These are phyloP conservation scores for Asclepias syriaca DNA, from an alignment of 257 asterid genomes.

Conservation along the genomic window DNA sequence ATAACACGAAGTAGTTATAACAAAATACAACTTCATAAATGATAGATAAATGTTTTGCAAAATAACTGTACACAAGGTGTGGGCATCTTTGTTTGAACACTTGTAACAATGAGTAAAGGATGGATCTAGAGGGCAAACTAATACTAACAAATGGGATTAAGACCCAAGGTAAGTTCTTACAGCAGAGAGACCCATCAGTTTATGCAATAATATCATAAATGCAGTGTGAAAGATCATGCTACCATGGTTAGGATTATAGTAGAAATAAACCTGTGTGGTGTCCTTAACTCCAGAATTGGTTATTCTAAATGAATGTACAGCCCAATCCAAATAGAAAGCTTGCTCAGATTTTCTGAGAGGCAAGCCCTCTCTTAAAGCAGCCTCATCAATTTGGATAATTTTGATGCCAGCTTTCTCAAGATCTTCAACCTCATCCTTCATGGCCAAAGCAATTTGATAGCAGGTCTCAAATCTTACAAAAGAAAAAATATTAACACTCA, in stretches of 20 bases:
- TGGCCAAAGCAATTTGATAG: slow-evolving; percentile 91
- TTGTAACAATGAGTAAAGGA: background rate
- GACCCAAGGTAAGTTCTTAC: background rate
- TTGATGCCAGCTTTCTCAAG: slow-evolving; percentile 88
- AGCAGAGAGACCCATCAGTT: background rate
- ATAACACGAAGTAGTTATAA: no score
- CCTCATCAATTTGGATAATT: slow-evolving; percentile 91
- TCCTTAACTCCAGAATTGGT: slow-evolving; percentile 77
- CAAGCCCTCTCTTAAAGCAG: slow-evolving; percentile 92
- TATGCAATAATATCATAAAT: background rate
- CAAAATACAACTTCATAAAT: no score
- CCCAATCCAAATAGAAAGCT: slow-evolving; percentile 95
- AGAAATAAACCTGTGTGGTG: slow-evolving; percentile 78
- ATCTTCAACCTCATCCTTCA: slow-evolving; percentile 95
- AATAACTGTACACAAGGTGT: background rate
- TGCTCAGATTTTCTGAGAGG: slow-evolving; percentile 95
- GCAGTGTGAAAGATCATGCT: background rate
- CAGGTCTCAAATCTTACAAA: slow-evolving; percentile 70
- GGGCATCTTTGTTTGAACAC: background rate
- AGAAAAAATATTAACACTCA: background rate
- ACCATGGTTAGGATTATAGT: background rate
- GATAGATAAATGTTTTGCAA: no score
- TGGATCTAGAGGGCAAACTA: background rate
- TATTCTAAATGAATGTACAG: slow-evolving; percentile 95
- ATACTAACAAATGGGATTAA: background rate